Evolutionary conservation across 1,139 yeast species (phyloP), one percentile per base, ranked within the genome.

Genomic region (Debaryomyces psychrophilus): DNA sequence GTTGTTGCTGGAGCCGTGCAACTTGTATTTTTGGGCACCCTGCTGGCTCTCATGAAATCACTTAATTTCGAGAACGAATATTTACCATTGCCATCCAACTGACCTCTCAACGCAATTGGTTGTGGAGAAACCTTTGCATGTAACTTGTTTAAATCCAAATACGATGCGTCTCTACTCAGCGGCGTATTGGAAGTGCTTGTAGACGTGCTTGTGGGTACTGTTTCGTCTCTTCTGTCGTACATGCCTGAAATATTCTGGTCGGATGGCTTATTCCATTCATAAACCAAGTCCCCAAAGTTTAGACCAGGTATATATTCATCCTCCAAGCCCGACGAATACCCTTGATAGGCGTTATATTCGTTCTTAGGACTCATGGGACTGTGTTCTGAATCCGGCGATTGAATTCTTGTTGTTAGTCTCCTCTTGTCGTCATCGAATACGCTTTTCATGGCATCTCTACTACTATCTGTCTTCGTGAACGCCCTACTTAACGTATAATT

Each of bases 271-370:
- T 65, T 66, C 80, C 80, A 75, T 44, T 65, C 61, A 51, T 65
- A 66, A 2, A 74, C 57, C 62, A 71, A 65, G 37, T 73, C 72
- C 15, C 75, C 71, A 55, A 80, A 81, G 52, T 79, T 81, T 36
- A 85, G 67, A 23, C 84, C 87, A 0, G 90, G 90, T 12, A 85
- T 77, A 56, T 85, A 85, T 57, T 86, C 92, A 60, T 85, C 92
- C 56, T 83, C 85, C 52, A 85, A 68, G 1, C 87, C 89, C 18
- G 51, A 45, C 18, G 51, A 56, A 18, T 48, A 50, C 15, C 44
- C 56, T 15, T 44, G 48, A 6, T 31, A 31, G 37, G 55, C 62
- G 6, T 58, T 49, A 31, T 54, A 52, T 36, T 62, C 67, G 45
- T 64, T 62, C 8, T 45, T 39, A 4, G 52, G 53, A 5, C 39